phyloP scores from a whole-genome alignment of 352 stramenopile genomes.

The Plasmopara viticola region DNA sequence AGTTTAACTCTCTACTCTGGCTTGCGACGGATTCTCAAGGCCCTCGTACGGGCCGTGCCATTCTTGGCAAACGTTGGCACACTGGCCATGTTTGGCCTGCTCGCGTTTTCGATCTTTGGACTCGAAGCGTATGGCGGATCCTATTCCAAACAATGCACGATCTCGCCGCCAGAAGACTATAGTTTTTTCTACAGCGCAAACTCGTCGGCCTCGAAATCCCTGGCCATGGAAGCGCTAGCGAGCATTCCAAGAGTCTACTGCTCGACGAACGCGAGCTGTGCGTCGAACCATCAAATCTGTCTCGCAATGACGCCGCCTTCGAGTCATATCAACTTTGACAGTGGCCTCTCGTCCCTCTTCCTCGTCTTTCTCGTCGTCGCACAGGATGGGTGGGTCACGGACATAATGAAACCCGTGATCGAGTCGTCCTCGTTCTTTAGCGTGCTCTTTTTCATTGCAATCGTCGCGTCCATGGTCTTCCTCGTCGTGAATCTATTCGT shows the following conservation, averaged over 20 bases:
- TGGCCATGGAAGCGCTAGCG: constrained; percentile 21
- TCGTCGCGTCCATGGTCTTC: constrained; percentile 73
- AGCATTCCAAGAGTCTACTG: constrained; percentile 52
- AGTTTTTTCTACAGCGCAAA: constrained; percentile 2
- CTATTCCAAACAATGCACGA: constrained; percentile 48
- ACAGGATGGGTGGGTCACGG: constrained; percentile 67
- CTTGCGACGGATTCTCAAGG: constrained; percentile 59
- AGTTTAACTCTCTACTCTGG: constrained; percentile 59
- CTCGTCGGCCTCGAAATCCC: constrained; percentile 9
- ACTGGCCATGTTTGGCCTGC: constrained; percentile 64
- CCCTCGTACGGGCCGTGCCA: constrained; percentile 53
- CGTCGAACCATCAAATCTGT: constrained; percentile 32
- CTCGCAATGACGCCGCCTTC: constrained; percentile 27
- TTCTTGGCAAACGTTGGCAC: constrained; percentile 73
- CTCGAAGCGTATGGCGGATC: constrained; percentile 56
- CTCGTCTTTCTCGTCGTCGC: constrained; percentile 76
- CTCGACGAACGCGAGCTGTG: constrained; percentile 35
- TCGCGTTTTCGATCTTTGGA: constrained; percentile 74
- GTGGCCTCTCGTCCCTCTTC: constrained; percentile 56
- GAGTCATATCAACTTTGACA: constrained; percentile 65
- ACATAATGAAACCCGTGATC: constrained; percentile 76
- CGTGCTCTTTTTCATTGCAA: constrained; percentile 60
- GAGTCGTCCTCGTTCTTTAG: constrained; percentile 50
- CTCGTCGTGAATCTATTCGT: constrained; percentile 81
- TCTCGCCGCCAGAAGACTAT: constrained; percentile 3